A percentile compares a stretch with the other conserved stretches of the same genome.
Evolutionary conservation across 148 eudicot species (phyloP).

Genomic region (Fallopia convolvulus): DNA sequence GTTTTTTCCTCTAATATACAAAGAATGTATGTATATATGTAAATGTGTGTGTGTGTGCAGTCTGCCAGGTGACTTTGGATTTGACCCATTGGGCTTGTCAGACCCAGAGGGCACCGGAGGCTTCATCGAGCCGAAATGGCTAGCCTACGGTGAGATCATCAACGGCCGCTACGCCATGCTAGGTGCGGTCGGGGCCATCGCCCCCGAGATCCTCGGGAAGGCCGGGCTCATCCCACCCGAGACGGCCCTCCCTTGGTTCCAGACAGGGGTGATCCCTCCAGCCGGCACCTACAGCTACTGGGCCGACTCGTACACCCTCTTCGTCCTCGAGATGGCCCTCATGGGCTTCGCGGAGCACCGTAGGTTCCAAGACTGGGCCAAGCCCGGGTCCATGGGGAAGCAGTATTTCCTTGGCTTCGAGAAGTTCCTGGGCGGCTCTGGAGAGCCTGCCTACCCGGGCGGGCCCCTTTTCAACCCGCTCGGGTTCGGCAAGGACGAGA

Average conservation of each 20-base stretch:
- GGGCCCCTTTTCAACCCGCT: constrained; percentile 96
- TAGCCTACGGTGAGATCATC: constrained; percentile 94
- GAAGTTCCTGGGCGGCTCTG: constrained; percentile 69
- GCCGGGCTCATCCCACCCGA: constrained; percentile 80
- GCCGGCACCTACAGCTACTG: constrained; percentile 93
- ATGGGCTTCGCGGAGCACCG: constrained; percentile 99
- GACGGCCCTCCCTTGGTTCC: constrained; percentile 97
- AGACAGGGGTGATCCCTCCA: constrained; percentile 94
- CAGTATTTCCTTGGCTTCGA: constrained; percentile 89
- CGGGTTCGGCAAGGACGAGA: constrained; percentile 93
- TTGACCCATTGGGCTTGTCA: constrained; percentile 93
- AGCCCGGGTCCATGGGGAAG: constrained; percentile 93
- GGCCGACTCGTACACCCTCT: constrained; percentile 87
- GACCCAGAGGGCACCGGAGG: constrained; percentile 99
- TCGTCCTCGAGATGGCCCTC: constrained; percentile 83
- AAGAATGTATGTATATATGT: not conserved
- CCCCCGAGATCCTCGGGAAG: constrained; percentile 85
- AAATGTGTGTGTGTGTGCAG: constrained; percentile 21
- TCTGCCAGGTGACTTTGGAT: constrained; percentile 95
- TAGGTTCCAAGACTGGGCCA: constrained; percentile 81
- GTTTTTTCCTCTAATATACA: not conserved
- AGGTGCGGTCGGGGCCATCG: constrained; percentile 81
- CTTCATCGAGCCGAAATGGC: constrained; percentile 96
- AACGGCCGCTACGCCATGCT: constrained; percentile 93
- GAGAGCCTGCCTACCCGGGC: constrained; percentile 93